Evolutionary conservation across 1,139 yeast genomes (phyloP), one percentile per base, ranked within the genome.

Genomic region (Lipomyces yarrowii): DNA sequence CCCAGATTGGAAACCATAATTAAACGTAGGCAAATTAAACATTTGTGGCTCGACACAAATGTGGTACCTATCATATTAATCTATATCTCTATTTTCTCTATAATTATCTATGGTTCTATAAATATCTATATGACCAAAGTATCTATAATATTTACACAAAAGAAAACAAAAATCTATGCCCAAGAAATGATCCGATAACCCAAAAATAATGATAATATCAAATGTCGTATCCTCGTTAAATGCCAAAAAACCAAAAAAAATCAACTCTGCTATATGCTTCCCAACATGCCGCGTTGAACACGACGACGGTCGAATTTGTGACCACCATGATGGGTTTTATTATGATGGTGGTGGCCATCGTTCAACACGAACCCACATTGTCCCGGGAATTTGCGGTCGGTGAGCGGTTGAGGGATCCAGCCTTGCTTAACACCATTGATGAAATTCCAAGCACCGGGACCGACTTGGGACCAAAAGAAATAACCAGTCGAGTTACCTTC

Each of bases 401-500:
- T 59, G 65, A 91, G 78, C 48, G 98, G 98, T 74, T 83, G 87
- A 63, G 98, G 98, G 84, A 93, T 88, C 63, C 91, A 75, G 33
- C 86, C 90, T 67, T 82, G 76, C 52, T 78, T 80, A 30, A 84
- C 79, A 73, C 92, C 83, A 69, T 82, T 81, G 67, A 82, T 80
- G 77, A 90, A 82, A 79, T 91, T 96, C 98, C 98, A 94, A 23
- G 96, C 86, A 73, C 79, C 78, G 11, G 67, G 64, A 77, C 94
- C 98, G 39, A 96, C 89, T 81, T 91, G 93, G 77, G 88, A 87
- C 99, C 98, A 94, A 82, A 89, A 90, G 68, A 92, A 83, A 92
- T 96, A 92, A 18, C 98, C 98, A 66, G 83, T 83, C 59, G 86
- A 83, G 5, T 64, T 59, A 4, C 57, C 61, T 73, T 88, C 91